phyloP scores from a whole-genome alignment of 148 eudicot genomes.

The Silene latifolia region DNA sequence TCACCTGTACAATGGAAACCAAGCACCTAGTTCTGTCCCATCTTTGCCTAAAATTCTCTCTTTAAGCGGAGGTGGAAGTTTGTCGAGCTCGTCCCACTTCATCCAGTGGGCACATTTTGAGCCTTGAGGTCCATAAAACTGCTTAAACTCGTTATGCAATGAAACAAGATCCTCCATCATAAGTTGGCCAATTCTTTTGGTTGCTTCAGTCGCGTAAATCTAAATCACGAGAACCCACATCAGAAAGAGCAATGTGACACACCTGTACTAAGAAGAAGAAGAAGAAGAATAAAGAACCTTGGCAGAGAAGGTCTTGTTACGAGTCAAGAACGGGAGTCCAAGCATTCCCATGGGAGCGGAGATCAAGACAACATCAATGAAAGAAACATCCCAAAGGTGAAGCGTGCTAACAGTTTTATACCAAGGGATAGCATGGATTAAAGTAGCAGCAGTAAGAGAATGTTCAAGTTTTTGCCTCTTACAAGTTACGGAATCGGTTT shows the following conservation, averaged over 20 bases:
- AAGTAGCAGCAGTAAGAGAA: constrained; percentile 33
- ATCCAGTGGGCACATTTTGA: constrained; percentile 52
- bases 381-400: constrained; percentile 52
- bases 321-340: constrained; percentile 82
- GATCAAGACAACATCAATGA: constrained; percentile 61
- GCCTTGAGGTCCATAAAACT: constrained; percentile 70
- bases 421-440: constrained; percentile 58
- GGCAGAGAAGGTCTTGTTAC: constrained; percentile 40
- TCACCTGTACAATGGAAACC: constrained; percentile 80
- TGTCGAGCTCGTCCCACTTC: constrained; percentile 73
- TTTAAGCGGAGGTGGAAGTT: constrained; percentile 49
- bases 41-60: constrained; percentile 53
- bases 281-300: constrained; percentile 35
- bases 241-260: constrained; percentile 4
- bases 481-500: constrained; percentile 14
- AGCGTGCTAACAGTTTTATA: constrained; percentile 58
- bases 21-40: constrained; percentile 60
- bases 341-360: constrained; percentile 88
- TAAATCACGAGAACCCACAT: constrained; percentile 23
- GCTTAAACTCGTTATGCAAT: constrained; percentile 70
- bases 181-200: constrained; percentile 66
- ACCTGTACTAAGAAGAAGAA: neutral
- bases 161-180: constrained; percentile 83
- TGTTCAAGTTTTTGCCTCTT: constrained; percentile 41
- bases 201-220: constrained; percentile 89